Evolutionary conservation across 495 filamentous ascomycete genomes (phyloP), one percentile per base, ranked within the genome.

Genomic region (Annulohypoxylon moriforme): DNA sequence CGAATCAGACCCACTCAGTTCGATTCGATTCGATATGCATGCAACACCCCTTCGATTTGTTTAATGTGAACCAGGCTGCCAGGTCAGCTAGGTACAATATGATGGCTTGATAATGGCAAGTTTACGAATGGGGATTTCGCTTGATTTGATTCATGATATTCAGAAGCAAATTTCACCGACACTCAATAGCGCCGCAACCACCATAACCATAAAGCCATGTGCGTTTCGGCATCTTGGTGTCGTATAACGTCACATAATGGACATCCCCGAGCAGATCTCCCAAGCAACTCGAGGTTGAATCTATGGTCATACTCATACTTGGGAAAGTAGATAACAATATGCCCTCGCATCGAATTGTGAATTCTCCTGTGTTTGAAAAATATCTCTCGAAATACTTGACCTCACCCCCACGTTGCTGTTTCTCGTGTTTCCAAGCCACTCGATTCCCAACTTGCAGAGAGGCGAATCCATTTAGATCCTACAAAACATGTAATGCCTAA

Each of bases 261-360:
- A 59, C 34, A 72, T 53, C 63, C 58, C 44, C 25, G 69, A 49
- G 60, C 11, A 52, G 68, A 71, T 71, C 68, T 60, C 33, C 14
- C 10, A 58, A 49, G 24, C 18, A 64, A 24, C 29, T 33, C 27
- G 50, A 56, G 10, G 36, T 34, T 22, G 31, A 44, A 20, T 20
- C 24, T 16, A 34, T 46, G 1, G 5, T 4, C 18, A 11, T 55
- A 52, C 2, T 29, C 6, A 29, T 31, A 3, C 13, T 2, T 40
- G 2, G 1, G 36, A 13, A 53, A 13, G 16, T 53, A 53, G 22
- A 16, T 53, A 49, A 24, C 22, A 49, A 53, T 53, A 53, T 53
- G 49, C 36, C 56, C 56, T n/a, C 34, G 34, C 50, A 57, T 58
- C 50, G 33, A n/a, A 29, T 57, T 40, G 11, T 27, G 18, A 49